A percentile compares a stretch with the other conserved stretches of the same genome.
Evolutionary conservation across 1,284 basidiomycete species (phyloP).

Genomic region (Cryptococcus sp.): DNA sequence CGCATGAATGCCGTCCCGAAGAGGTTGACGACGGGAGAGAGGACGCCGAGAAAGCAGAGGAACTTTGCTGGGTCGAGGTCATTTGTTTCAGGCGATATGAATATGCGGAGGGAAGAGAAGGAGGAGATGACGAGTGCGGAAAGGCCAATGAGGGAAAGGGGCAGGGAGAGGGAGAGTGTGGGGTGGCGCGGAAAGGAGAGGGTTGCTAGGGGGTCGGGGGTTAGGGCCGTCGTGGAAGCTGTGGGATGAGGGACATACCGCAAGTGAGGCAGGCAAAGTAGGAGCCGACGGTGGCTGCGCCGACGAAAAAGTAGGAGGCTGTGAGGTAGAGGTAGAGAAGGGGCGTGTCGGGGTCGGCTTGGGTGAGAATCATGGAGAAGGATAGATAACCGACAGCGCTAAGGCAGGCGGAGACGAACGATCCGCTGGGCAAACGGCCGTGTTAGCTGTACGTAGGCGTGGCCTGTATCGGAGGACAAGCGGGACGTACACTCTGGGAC

Average conservation of each 20-base stretch:
- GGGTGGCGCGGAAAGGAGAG: slow-evolving; percentile 48
- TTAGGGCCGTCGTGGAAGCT: neutral
- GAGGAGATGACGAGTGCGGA: slow-evolving; percentile 46
- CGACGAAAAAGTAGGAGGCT: slow-evolving; percentile 43
- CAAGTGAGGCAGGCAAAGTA: slow-evolving; percentile 49
- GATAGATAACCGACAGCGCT: slow-evolving; percentile 41
- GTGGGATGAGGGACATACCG: slow-evolving; percentile 20
- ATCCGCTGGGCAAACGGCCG: slow-evolving; percentile 25
- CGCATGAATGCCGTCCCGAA: slow-evolving; percentile 46
- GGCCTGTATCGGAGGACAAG: neutral
- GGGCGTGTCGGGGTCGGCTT: slow-evolving; percentile 23
- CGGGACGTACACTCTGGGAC: slow-evolving; percentile 40
- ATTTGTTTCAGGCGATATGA: slow-evolving; percentile 20
- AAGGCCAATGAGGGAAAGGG: slow-evolving; percentile 46
- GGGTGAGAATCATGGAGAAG: slow-evolving; percentile 37
- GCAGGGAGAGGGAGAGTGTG: slow-evolving; percentile 47
- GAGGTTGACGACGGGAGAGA: slow-evolving; percentile 43
- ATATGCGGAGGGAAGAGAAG: slow-evolving; percentile 36
- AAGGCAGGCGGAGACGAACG: slow-evolving; percentile 40
- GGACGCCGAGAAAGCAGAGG: slow-evolving; percentile 51
- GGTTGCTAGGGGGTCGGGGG: slow-evolving; percentile 28
- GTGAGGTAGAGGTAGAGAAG: slow-evolving; percentile 39
- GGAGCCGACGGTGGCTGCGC: slow-evolving; percentile 46
- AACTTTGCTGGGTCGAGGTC: slow-evolving; percentile 43
- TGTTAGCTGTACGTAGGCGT: neutral